Evolutionary conservation across 2,329 filamentous ascomycete species (phyloP), one percentile per base, ranked within the genome.

Genomic region (Alternaria sp.): DNA sequence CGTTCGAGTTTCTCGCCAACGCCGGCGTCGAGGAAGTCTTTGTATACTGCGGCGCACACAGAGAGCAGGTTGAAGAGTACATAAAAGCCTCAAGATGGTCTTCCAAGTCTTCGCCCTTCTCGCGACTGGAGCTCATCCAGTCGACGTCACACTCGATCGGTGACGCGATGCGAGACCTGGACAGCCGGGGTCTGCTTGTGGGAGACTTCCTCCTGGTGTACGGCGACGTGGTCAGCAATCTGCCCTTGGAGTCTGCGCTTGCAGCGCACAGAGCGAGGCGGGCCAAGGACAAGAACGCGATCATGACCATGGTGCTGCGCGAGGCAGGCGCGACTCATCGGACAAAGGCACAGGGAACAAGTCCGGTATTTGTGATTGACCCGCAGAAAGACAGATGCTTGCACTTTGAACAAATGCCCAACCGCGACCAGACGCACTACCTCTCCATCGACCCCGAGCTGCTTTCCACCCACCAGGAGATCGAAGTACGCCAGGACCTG

Each of bases 21-120:
- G 93, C 95, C 59, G 93, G 94, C 59, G 93, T 98, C n/a, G 89
- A 95, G 70, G 92, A 97, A 67, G 91, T 98, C 54, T 96, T 91
- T 77, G 87, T 99, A 59, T 98, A 97, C 81, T 94, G 91, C 70
- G 92, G 93, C 61, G 89, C 92, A 28, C 93, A 97, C 77, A 91
- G 91, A 30, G 90, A 95, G 60, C 88, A 93, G 76, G 87, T 99
- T 56, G 94, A 98, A 81, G 86, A 88, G 66, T 96, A 98, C 77
- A 89, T 99, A 70, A 86, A 83, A 73, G 84, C 85, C 16, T 97
- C 95, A 12, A 90, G 88, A 86, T 92, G 90, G 90, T 85, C 83
- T 62, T 83, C 86, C 2, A 82, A 86, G 30, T 93, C 91, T 75
- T 92, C 91, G 16, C 88, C 94, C 2, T 98, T 99, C 78, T 87